These are phyloP conservation scores for Penicillium sp. DNA, from an alignment of 2,329 filamentous ascomycete species.

Conservation along the genomic window DNA sequence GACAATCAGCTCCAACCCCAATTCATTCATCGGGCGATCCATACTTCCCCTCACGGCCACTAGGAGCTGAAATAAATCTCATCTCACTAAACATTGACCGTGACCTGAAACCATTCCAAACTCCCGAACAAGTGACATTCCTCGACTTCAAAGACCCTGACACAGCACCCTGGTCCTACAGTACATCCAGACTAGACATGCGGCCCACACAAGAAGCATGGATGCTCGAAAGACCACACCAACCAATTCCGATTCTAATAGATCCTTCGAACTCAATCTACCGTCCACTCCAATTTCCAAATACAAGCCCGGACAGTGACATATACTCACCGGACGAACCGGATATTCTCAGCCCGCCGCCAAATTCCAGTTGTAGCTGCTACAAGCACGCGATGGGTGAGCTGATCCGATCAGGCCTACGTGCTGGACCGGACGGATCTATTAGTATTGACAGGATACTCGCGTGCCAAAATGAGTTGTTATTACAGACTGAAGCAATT, in stretches of 20 bases:
- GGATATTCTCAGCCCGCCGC: background rate
- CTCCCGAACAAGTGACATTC: background rate
- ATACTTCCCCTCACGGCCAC: background rate
- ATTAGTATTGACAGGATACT: conserved; percentile 29
- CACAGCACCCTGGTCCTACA: background rate
- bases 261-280: background rate
- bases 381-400: conserved; percentile 26
- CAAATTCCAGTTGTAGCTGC: conserved; percentile 18
- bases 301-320: conserved; percentile 4
- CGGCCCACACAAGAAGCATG: background rate
- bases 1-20: background rate
- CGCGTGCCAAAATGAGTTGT: conserved; percentile 27
- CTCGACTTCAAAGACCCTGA: background rate
- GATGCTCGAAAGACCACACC: background rate
- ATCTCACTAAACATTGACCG: background rate
- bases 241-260: background rate
- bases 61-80: background rate
- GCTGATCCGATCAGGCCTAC: conserved; percentile 17
- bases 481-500: conserved; percentile 30
- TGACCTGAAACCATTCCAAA: background rate
- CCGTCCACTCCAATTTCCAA: conserved; percentile 5
- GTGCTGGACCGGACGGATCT: conserved; percentile 11
- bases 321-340: conserved; percentile 1
- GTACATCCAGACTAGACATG: background rate
- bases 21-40: background rate